Evolutionary conservation across 2,329 filamentous ascomycete species (phyloP).

Genomic region (Aspergillus calidoustus): DNA sequence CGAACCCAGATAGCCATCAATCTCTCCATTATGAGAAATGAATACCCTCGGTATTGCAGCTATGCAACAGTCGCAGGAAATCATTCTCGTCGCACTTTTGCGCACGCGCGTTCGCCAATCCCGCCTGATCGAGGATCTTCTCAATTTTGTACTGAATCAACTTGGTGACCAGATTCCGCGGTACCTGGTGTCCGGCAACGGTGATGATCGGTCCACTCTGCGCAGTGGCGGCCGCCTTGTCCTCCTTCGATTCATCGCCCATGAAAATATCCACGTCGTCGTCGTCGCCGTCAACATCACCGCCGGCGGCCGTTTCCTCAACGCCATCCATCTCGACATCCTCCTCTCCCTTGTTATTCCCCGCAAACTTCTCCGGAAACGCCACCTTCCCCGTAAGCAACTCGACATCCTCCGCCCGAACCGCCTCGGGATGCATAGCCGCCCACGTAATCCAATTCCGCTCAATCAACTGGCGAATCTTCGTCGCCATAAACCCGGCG

Average conservation of each 20-base stretch:
- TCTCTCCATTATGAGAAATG: conserved; percentile 7
- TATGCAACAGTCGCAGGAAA: conserved; percentile 74
- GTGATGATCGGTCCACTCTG: conserved; percentile 48
- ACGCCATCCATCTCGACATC: conserved; percentile 37
- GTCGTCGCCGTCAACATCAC: conserved; percentile 40
- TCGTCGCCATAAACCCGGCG: conserved; percentile 74
- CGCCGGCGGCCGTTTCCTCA: conserved; percentile 45
- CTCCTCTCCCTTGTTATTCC: conserved; percentile 5
- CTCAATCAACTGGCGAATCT: conserved; percentile 44
- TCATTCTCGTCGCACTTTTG: conserved; percentile 86
- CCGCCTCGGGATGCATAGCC: conserved; percentile 42
- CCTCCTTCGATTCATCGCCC: conserved; percentile 36
- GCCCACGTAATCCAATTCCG: conserved; percentile 26
- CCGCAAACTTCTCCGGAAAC: conserved; percentile 1
- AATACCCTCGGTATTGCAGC: conserved; percentile 56
- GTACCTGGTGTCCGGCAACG: conserved; percentile 62
- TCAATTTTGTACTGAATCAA: conserved; percentile 78
- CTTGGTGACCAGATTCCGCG: conserved; percentile 75
- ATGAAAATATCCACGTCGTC: conserved; percentile 54
- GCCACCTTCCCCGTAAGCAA: conserved; percentile 39
- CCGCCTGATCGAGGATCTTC: conserved; percentile 76
- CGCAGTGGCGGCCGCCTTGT: conserved; percentile 59
- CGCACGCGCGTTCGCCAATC: conserved; percentile 74
- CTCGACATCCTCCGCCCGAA: conserved; percentile 55
- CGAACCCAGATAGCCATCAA: background rate